These are phyloP conservation scores for Discostella stelligera DNA, from an alignment of 352 stramenopile species.

Conservation along the genomic window DNA sequence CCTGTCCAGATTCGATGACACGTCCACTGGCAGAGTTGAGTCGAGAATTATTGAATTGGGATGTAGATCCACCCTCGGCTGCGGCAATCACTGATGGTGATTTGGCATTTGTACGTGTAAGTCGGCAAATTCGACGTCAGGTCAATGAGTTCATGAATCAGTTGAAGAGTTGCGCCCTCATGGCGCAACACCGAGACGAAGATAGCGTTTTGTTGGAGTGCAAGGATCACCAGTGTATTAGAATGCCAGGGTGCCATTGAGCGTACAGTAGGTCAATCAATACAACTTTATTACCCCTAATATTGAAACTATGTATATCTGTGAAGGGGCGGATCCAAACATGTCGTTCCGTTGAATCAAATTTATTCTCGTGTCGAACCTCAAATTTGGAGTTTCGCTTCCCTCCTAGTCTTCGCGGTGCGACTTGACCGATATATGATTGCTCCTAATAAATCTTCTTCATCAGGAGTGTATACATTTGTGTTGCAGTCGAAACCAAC, in stretches of 20 bases:
- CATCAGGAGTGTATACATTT: background rate
- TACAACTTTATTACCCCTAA: background rate
- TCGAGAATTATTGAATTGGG: constrained; percentile 43
- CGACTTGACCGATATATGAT: background rate
- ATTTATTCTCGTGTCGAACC: too few species aligned
- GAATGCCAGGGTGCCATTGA: background rate
- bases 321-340: too few species aligned
- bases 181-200: background rate
- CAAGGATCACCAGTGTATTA: background rate
- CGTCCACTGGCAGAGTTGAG: constrained; percentile 23
- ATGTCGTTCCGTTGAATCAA: too few species aligned
- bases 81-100: constrained; percentile 36
- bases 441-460: background rate
- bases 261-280: background rate
- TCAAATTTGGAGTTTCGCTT: background rate
- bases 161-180: constrained; percentile 26
- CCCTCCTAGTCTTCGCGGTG: background rate
- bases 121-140: constrained; percentile 35
- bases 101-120: constrained; percentile 42
- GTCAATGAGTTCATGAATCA: constrained; percentile 34
- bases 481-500: background rate
- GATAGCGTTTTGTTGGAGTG: background rate
- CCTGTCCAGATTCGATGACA: constrained; percentile 38
- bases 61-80: constrained; percentile 45
- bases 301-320: too few species aligned